phyloP scores from a whole-genome alignment of 768 basidiomycete species.

The Hygrophorus russula region DNA sequence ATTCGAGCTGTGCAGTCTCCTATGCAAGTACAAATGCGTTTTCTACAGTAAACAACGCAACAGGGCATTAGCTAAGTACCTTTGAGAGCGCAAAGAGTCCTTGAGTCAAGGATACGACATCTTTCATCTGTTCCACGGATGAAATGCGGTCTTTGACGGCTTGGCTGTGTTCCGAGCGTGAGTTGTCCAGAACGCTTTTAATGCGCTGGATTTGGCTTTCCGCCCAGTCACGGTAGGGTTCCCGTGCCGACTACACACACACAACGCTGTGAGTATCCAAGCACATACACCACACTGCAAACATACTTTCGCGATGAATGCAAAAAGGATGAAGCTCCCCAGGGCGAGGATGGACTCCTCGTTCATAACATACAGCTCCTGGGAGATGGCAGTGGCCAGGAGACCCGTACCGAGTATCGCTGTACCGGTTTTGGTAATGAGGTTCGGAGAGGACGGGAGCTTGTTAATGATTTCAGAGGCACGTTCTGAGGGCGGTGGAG shows the following conservation, averaged over 20 bases:
- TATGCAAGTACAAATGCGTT: conserved; percentile 17
- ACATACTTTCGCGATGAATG: conserved; percentile 71
- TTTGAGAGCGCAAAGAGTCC: conserved; percentile 88
- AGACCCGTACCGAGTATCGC: conserved; percentile 86
- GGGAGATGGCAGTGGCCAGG: conserved; percentile 86
- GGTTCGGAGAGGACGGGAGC: conserved; percentile 71
- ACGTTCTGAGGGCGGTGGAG: conserved; percentile 74
- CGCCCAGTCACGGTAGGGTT: conserved; percentile 91
- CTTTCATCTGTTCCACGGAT: conserved; percentile 89
- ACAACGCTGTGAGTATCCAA: conserved; percentile 10
- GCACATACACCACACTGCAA: not conserved
- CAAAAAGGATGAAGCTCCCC: conserved; percentile 75
- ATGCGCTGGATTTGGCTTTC: conserved; percentile 79
- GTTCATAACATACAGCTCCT: conserved; percentile 95
- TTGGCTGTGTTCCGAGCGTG: conserved; percentile 83
- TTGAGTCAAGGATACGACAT: conserved; percentile 86
- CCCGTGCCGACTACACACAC: conserved; percentile 49
- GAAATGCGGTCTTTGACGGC: conserved; percentile 90
- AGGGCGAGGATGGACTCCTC: conserved; percentile 88
- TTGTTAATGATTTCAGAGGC: conserved; percentile 86
- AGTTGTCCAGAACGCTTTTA: conserved; percentile 66
- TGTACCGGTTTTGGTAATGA: conserved; percentile 92
- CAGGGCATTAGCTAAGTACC: conserved; percentile 31
- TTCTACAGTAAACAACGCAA: not conserved
- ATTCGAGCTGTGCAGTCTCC: conserved; percentile 90